These are phyloP conservation scores for Trypanosoma vivax DNA, from an alignment of 208 protist genomes.

Conservation along the genomic window DNA sequence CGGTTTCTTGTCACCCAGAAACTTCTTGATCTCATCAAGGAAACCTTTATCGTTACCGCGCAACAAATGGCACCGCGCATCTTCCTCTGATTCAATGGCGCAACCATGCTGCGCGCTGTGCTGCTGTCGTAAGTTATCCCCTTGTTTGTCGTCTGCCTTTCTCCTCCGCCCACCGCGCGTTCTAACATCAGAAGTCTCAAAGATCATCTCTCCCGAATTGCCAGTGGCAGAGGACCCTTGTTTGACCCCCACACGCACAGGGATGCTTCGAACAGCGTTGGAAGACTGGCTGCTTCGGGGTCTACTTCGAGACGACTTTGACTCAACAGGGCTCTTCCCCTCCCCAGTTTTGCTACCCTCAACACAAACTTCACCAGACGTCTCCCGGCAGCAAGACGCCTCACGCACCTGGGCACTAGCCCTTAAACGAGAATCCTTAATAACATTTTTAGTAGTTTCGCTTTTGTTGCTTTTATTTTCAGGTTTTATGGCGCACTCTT, in stretches of 20 bases:
- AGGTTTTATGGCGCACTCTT: too few relatives aligned
- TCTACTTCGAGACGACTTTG: too few relatives aligned
- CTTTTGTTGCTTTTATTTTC: too few relatives aligned
- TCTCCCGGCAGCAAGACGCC: too few relatives aligned
- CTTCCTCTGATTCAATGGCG: constrained; percentile 7
- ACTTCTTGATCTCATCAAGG: constrained; percentile 35
- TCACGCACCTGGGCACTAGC: too few relatives aligned
- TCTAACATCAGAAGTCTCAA: constrained; percentile 6
- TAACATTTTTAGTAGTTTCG: not conserved
- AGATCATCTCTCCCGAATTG: constrained; percentile 13
- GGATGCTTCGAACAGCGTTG: too few relatives aligned
- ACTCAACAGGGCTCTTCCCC: too few relatives aligned
- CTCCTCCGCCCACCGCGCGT: constrained; percentile 10
- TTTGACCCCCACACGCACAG: not conserved
- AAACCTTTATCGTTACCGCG: constrained; percentile 23
- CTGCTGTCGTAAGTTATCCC: constrained; percentile 4
- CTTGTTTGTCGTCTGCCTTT: constrained; percentile 19
- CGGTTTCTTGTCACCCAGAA: constrained; percentile 35
- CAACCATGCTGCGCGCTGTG: constrained; percentile 12
- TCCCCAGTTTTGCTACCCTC: too few relatives aligned
- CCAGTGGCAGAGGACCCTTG: constrained; percentile 4
- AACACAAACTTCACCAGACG: too few relatives aligned
- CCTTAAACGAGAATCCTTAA: too few relatives aligned
- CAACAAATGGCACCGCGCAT: constrained; percentile 2
- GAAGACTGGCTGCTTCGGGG: too few relatives aligned